Evolutionary conservation across 1,284 basidiomycete genomes (phyloP), one percentile per base, ranked within the genome.

Genomic region (Mycena citricolor): DNA sequence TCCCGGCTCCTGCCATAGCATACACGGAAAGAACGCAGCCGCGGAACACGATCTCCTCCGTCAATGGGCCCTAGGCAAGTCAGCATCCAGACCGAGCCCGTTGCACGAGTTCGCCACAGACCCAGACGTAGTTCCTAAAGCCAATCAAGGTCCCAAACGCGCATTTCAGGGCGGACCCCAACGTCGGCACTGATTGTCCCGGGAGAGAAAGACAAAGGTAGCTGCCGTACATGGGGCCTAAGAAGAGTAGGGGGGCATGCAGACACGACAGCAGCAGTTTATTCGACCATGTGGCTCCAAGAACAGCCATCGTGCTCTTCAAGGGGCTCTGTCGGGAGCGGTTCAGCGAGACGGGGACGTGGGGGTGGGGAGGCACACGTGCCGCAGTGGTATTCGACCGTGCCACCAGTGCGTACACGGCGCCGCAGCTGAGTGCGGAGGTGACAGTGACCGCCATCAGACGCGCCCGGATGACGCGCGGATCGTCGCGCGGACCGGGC

Each of bases 41-140:
- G 20, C 97, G 76, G 61, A 97, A 99, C 3, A 94, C 89, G 19
- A 97, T 57, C 62, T 99, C 95, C 68, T 99, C 95, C 0, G 94
- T 94, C 24, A 93, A 62, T 0, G 95, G 95, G 0, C 81, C 94
- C 89, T 94, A 52, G 21, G 12, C 31, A n/a, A 30, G 13, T 32
- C 20, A 32, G 32, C 5, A 16, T 28, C 25, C 32, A 13, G 39
- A 40, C 45, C 22, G 49, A 44, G 26, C 24, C 16, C 6, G 22
- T 21, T 12, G 35, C 28, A 23, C 2, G 24, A 42, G 25, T 32
- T 22, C n/a, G 26, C 13, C 6, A 76, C 86, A 45, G 57, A 92
- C 93, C 22, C 88, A 64, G 26, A 90, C 55, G 59, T 83, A 93
- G 62, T 94, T 97, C 48, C 95, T 70, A 21, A 84, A 44, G 0